Evolutionary conservation across 2,329 filamentous ascomycete genomes (phyloP).

Genomic region (Dothistroma pini): DNA sequence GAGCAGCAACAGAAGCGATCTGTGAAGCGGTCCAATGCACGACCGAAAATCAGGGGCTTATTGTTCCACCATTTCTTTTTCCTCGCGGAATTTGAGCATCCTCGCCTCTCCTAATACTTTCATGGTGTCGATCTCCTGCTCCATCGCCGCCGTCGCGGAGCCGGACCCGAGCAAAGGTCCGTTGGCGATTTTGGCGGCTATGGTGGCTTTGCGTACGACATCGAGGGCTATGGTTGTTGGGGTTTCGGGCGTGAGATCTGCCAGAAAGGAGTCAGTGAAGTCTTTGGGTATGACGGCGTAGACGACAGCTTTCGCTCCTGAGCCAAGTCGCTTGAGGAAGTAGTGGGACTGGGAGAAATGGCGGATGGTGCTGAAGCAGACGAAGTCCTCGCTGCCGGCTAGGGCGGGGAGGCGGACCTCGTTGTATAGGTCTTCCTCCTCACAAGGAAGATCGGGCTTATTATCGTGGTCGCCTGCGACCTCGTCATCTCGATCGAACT

Average conservation of each 20-base stretch:
- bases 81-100: neutral
- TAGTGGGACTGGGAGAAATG: neutral
- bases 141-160: no score
- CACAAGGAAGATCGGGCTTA: no score
- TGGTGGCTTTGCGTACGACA: neutral
- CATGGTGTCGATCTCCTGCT: no score
- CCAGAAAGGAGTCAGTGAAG: neutral
- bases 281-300: neutral
- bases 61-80: neutral
- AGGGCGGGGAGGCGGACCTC: neutral
- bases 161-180: neutral
- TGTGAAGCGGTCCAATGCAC: neutral
- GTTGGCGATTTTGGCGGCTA: neutral
- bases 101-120: neutral
- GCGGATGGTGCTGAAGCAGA: neutral
- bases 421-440: neutral
- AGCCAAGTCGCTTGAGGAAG: neutral
- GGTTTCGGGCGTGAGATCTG: neutral
- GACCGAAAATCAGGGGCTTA: neutral
- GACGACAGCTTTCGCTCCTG: neutral
- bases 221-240: neutral
- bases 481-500: no score
- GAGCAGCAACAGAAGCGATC: neutral
- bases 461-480: no score
- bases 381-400: neutral